Percentiles rank a stretch among this genome's conserved stretches.
phyloP scores from a whole-genome alignment of 352 stramenopile genomes.

The Globisporangium perplexum region DNA sequence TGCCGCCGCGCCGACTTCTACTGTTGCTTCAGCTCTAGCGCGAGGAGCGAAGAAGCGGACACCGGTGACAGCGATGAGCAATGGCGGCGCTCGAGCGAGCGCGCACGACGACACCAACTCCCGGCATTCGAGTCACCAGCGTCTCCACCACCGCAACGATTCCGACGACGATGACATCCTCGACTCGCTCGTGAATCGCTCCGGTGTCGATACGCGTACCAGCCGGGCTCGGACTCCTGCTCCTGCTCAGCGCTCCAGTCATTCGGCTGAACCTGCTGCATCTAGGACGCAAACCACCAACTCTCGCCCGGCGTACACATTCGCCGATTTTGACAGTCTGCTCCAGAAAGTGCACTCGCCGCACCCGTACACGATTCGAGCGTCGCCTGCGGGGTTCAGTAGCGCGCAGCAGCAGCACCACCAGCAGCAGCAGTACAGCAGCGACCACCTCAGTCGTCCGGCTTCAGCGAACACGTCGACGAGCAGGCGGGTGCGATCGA shows the following conservation, averaged over 20 bases:
- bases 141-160: neutral
- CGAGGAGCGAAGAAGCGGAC: neutral
- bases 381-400: slow-evolving; percentile 9
- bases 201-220: neutral
- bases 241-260: neutral
- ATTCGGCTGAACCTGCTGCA: neutral
- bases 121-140: neutral
- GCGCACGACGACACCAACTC: neutral
- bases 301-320: slow-evolving; percentile 3
- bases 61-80: neutral
- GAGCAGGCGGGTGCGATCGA: slow-evolving; percentile 8
- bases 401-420: slow-evolving; percentile 10
- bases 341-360: slow-evolving; percentile 25
- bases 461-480: neutral
- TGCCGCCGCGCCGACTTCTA: neutral
- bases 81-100: neutral
- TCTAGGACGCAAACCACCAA: neutral
- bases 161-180: slow-evolving; percentile 28
- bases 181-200: slow-evolving; percentile 24
- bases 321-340: slow-evolving; percentile 37
- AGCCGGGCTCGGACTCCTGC: neutral
- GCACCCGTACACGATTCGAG: slow-evolving; percentile 18
- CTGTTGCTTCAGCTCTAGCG: neutral
- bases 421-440: too few relatives aligned
- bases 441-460: neutral